phyloP scores from a whole-genome alignment of 1,139 yeast species.

The Magnusiomyces ingens region DNA sequence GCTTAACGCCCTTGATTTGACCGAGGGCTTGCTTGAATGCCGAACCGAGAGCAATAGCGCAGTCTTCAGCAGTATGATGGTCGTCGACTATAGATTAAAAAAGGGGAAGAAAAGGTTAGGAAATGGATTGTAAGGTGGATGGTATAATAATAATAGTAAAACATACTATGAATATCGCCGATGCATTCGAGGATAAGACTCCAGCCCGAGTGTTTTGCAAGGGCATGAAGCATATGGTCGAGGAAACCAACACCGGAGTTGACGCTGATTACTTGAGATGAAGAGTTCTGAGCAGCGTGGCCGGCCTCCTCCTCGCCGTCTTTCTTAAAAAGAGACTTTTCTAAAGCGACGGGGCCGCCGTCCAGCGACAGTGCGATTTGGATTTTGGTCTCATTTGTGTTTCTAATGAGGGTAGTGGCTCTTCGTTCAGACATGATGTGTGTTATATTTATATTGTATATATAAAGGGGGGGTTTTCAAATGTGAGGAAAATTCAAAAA shows the following conservation, averaged over 20 bases:
- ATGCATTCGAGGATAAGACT: conserved; percentile 79
- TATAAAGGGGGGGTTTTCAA: not conserved
- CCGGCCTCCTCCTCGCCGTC: conserved; percentile 30
- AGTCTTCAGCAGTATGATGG: conserved; percentile 95
- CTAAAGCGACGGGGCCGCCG: conserved; percentile 68
- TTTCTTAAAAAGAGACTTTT: conserved; percentile 42
- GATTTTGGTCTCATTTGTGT: conserved; percentile 89
- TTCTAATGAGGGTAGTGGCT: conserved; percentile 54
- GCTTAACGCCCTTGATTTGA: conserved; percentile 78
- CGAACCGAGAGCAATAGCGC: conserved; percentile 82
- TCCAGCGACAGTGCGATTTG: conserved; percentile 78
- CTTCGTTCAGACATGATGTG: conserved; percentile 21
- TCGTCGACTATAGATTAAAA: conserved; percentile 52
- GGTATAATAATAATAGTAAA: not conserved
- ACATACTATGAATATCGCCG: conserved; percentile 71
- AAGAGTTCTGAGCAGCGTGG: conserved; percentile 58
- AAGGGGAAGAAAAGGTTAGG: not conserved
- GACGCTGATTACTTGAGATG: conserved; percentile 65
- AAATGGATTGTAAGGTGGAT: not conserved
- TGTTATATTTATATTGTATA: not conserved
- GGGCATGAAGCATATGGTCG: conserved; percentile 95
- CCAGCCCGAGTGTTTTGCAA: conserved; percentile 98
- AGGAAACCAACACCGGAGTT: conserved; percentile 92
- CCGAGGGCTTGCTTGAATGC: conserved; percentile 91
- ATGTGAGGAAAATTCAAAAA: not conserved